Evolutionary conservation across 768 basidiomycete species (phyloP).

Genomic region (Dacryopinax primogenitus): DNA sequence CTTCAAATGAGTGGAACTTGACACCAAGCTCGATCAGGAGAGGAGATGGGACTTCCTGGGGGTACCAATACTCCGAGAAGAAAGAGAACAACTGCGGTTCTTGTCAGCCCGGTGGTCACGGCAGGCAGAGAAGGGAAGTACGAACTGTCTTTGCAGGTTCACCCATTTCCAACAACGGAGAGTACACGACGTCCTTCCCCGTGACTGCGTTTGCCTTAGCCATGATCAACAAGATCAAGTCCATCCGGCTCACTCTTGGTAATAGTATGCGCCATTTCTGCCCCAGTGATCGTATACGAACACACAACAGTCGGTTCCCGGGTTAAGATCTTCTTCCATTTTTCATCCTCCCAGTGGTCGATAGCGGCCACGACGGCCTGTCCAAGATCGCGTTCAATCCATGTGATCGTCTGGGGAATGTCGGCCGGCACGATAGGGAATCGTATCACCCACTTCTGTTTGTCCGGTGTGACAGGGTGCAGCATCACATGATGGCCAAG

Average conservation of each 20-base stretch:
- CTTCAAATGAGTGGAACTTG: neutral
- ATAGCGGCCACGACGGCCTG: neutral
- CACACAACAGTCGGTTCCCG: neutral
- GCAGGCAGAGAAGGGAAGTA: neutral
- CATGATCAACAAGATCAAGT: neutral
- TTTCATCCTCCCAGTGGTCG: neutral
- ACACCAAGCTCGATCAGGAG: neutral
- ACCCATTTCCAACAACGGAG: neutral
- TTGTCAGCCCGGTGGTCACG: neutral
- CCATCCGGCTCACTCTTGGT: neutral
- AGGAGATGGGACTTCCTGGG: neutral
- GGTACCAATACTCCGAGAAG: neutral
- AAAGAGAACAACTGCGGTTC: neutral
- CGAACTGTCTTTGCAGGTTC: neutral
- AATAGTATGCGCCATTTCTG: neutral
- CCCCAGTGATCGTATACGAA: neutral
- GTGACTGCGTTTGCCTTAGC: neutral
- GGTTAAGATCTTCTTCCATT: neutral
- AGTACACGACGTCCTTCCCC: neutral
- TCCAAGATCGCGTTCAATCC: neutral
- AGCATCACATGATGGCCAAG: neutral
- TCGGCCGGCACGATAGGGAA: neutral
- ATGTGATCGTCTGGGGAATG: neutral
- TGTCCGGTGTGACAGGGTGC: neutral
- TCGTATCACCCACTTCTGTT: neutral